Evolutionary conservation across 2,329 filamentous ascomycete species (phyloP).

Genomic region (Penicillium sp.): DNA sequence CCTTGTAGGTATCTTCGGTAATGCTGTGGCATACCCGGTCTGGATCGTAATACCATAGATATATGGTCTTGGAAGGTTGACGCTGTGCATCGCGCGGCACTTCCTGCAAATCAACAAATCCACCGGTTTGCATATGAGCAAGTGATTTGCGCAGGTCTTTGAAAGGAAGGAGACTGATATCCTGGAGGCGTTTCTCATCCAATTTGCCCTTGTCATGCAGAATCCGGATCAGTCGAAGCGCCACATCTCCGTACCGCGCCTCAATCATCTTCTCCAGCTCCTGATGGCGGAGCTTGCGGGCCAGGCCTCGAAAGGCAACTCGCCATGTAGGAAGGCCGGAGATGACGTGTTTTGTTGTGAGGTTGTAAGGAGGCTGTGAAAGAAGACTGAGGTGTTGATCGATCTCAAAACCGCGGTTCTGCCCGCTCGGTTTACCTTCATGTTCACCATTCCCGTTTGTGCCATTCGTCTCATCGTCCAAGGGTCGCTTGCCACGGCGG

Average conservation of each 20-base stretch:
- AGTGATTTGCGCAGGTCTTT: constrained; percentile 81
- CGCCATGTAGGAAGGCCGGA: constrained; percentile 70
- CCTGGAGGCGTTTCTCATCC: constrained; percentile 86
- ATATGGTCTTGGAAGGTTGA: constrained; percentile 77
- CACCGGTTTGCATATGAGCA: constrained; percentile 77
- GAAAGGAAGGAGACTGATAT: constrained; percentile 76
- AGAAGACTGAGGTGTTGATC: constrained; percentile 49
- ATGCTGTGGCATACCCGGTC: constrained; percentile 67
- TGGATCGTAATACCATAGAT: constrained; percentile 85
- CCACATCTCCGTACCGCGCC: constrained; percentile 69
- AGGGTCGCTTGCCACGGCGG: constrained; percentile 32
- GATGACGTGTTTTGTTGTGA: constrained; percentile 35
- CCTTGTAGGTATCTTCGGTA: constrained; percentile 80
- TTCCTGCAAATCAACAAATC: constrained; percentile 88
- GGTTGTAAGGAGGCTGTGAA: constrained; percentile 41
- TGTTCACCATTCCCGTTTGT: constrained; percentile 46
- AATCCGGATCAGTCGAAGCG: constrained; percentile 79
- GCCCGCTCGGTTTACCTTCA: constrained; percentile 34
- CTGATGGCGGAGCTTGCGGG: constrained; percentile 65
- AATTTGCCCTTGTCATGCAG: constrained; percentile 83
- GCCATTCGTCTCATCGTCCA: constrained; percentile 25
- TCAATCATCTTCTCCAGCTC: constrained; percentile 81
- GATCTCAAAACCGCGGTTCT: constrained; percentile 34
- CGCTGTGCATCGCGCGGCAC: constrained; percentile 83
- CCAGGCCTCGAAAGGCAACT: constrained; percentile 73